phyloP scores from a whole-genome alignment of 768 basidiomycete species.

The Erythrobasidium yunnanense region DNA sequence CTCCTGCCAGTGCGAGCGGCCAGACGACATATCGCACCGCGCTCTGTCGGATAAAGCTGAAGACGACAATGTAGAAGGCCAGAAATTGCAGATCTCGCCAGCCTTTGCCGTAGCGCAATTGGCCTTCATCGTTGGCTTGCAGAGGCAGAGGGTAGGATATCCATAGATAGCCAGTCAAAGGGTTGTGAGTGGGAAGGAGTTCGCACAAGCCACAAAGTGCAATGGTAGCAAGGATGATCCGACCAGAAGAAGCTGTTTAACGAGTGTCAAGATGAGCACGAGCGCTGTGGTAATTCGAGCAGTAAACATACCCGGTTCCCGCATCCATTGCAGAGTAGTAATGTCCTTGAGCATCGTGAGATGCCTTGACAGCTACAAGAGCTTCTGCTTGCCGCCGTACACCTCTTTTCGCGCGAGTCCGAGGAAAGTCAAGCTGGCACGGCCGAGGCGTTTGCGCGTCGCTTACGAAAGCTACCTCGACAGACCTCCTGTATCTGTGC shows the following conservation, averaged over 20 bases:
- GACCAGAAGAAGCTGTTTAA: not conserved
- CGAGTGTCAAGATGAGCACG: not conserved
- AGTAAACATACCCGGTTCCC: not conserved
- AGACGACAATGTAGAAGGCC: constrained; percentile 72
- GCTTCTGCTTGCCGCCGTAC: no score
- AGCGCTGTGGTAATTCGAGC: no score
- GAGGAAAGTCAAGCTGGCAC: no score
- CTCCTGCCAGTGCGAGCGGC: constrained; percentile 59
- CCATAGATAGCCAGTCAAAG: constrained; percentile 60
- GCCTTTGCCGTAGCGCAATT: constrained; percentile 53
- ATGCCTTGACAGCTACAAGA: not conserved
- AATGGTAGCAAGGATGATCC: constrained; percentile 46
- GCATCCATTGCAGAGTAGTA: not conserved
- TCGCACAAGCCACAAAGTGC: constrained; percentile 61
- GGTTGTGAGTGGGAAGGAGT: constrained; percentile 51
- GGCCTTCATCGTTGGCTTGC: constrained; percentile 47
- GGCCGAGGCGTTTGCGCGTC: no score
- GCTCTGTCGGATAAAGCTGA: constrained; percentile 72
- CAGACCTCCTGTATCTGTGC: no score
- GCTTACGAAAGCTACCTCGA: no score
- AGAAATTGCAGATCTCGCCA: constrained; percentile 66
- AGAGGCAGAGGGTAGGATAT: constrained; percentile 56
- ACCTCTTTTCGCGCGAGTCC: no score
- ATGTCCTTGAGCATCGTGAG: not conserved
- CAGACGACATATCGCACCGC: constrained; percentile 56